Percentiles rank a stretch among this genome's conserved stretches.
Conservation (phyloP, 1,284 basidiomycete species). For the Laetiporus sulphureus region DNA sequence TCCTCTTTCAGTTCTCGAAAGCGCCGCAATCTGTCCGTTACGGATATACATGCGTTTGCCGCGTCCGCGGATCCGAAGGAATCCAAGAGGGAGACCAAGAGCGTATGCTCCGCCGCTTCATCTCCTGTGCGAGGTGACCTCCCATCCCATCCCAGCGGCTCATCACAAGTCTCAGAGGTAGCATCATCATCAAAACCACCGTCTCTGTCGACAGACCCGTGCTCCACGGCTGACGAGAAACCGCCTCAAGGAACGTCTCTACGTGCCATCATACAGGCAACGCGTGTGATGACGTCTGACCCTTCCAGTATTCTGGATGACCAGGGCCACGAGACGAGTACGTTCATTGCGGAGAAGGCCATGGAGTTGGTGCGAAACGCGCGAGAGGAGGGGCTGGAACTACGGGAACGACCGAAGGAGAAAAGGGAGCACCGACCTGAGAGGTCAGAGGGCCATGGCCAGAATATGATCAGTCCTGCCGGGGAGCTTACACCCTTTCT, state of each 20-base stretch:
- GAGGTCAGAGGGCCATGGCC: slow-evolving; percentile 8
- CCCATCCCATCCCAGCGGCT: slow-evolving; percentile 14
- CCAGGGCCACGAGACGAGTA: slow-evolving; percentile 53
- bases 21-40: slow-evolving; percentile 24
- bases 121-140: slow-evolving; percentile 19
- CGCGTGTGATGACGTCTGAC: slow-evolving; percentile 83
- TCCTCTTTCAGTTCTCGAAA: slow-evolving; percentile 22
- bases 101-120: slow-evolving; percentile 12
- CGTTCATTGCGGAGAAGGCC: slow-evolving; percentile 60
- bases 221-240: slow-evolving; percentile 22
- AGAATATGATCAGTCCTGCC: neutral
- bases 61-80: slow-evolving; percentile 7
- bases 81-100: slow-evolving; percentile 4
- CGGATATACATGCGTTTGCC: slow-evolving; percentile 16
- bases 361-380: slow-evolving; percentile 68
- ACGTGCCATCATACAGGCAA: slow-evolving; percentile 77
- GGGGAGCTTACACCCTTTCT: slow-evolving; percentile 11
- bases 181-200: slow-evolving; percentile 7
- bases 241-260: slow-evolving; percentile 53
- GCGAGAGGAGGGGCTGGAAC: slow-evolving; percentile 57
- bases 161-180: slow-evolving; percentile 13
- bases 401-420: slow-evolving; percentile 46
- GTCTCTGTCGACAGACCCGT: slow-evolving; percentile 13
- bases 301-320: slow-evolving; percentile 69
- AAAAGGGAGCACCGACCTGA: slow-evolving; percentile 30